A percentile compares a stretch with the other conserved stretches of the same genome.
phyloP scores from a whole-genome alignment of 169 alveolate genomes.

The Plasmodium adleri region DNA sequence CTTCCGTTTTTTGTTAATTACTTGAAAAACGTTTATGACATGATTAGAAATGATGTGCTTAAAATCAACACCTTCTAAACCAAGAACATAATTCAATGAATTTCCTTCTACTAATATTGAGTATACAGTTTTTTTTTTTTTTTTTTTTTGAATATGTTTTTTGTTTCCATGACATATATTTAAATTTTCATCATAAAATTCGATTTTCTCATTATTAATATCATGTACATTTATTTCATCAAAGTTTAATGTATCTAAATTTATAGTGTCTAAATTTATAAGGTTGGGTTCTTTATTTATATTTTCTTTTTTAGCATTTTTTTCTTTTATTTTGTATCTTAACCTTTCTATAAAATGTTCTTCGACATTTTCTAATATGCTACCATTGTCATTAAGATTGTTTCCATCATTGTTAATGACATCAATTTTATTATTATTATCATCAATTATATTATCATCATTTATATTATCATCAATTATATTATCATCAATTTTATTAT shows the following conservation, averaged over 20 bases:
- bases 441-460: no score
- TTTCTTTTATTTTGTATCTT: neutral
- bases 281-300: neutral
- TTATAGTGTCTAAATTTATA: slow-evolving; percentile 5
- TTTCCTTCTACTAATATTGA: slow-evolving; percentile 95
- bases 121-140: slow-evolving; percentile 81
- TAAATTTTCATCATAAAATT: slow-evolving; percentile 24
- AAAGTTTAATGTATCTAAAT: slow-evolving; percentile 26
- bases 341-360: slow-evolving; percentile 10
- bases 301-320: neutral
- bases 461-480: no score
- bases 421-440: no score
- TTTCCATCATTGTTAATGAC: no score
- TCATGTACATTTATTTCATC: slow-evolving; percentile 23
- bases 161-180: slow-evolving; percentile 43
- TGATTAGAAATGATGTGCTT: slow-evolving; percentile 93
- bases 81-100: slow-evolving; percentile 94
- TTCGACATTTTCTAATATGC: neutral
- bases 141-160: slow-evolving; percentile 75
- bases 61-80: slow-evolving; percentile 93
- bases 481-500: no score
- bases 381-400: neutral
- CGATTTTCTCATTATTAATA: slow-evolving; percentile 44
- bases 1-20: neutral
- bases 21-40: slow-evolving; percentile 94